phyloP scores from a whole-genome alignment of 176 grass and related monocot species.

The Paspalum notatum region DNA sequence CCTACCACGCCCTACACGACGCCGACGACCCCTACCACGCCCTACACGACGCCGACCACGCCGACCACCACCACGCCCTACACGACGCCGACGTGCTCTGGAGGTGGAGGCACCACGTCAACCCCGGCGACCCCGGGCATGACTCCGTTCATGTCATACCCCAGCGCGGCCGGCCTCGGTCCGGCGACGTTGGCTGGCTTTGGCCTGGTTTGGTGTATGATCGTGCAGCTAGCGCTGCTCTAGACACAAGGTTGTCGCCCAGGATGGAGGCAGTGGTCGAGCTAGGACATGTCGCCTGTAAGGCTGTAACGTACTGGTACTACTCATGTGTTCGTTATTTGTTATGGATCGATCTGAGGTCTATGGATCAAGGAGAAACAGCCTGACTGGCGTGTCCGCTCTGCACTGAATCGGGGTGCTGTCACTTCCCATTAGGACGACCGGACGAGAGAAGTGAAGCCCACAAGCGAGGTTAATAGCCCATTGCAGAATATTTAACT shows the following conservation, averaged over 20 bases:
- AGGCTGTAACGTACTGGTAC: not conserved
- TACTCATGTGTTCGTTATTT: constrained; percentile 39
- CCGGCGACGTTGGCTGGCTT: constrained; percentile 26
- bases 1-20: constrained; percentile 17
- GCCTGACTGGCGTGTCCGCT: too few species aligned
- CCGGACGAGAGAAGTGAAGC: too few species aligned
- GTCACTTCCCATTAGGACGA: not conserved
- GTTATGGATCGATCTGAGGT: not conserved
- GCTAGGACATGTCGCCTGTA: not conserved
- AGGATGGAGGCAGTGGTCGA: constrained; percentile 60
- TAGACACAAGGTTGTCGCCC: constrained; percentile 26
- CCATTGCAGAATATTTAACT: too few species aligned
- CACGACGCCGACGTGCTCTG: constrained; percentile 38
- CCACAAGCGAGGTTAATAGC: too few species aligned
- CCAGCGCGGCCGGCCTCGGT: constrained; percentile 5
- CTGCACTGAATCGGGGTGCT: not conserved
- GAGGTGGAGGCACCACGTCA: constrained; percentile 7
- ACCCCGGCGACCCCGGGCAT: constrained; percentile 35
- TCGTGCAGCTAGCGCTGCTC: constrained; percentile 44
- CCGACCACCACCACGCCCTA: constrained; percentile 35
- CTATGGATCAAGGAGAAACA: not conserved
- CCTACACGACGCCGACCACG: constrained; percentile 38
- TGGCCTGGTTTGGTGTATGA: constrained; percentile 29
- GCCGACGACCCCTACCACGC: constrained; percentile 13
- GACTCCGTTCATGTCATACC: constrained; percentile 38